Base-by-base conservation (phyloP, 345 rosid genomes). In the Populus euphratica region DNA sequence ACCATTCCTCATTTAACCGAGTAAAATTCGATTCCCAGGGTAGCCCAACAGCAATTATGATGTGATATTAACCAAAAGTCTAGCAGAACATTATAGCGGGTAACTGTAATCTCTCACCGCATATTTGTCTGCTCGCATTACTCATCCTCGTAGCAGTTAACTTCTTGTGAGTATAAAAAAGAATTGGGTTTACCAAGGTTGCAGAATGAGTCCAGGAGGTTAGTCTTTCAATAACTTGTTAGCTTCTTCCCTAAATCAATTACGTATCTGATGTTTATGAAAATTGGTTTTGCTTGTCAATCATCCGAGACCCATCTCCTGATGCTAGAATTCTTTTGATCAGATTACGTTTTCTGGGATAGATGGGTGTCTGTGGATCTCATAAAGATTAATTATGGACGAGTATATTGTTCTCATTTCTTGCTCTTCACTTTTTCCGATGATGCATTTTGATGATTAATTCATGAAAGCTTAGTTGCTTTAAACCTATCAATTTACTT, bases 381-480 rank as follows among this genome's bases (percentile, higher is more conserved):
- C 50, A 13, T 47, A 47, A 14, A 0, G 50, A 18, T 47, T 47
- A 47, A 47, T 47, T 61, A 20, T 61, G 65, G 29, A 20, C 27
- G 65, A 10, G 12, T 21, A 61, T 61, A 20, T 29, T 27, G 56
- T 23, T 70, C 20, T 29, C 41, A 29, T 13, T 47, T 47, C 17
- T 70, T 23, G 5, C 13, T 54, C 44, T 33, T 33, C 54, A 8
- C 3, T n/a, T 31, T 38, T 56, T 56, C 3, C 33, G 17, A 64
- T 65, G 49, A 44, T 75, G 74, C 36, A 54, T 68, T 10, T 79
- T 8, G 43, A 76, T 76, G 10, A 69, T 11, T 31, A 33, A 41
- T 29, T 39, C 23, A 13, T 33, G 35, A 78, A 41, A 38, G 17
- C 68, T 20, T 76, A 31, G 41, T n/a, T 65, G 50, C 31, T 35